Conservation (phyloP, 2,329 filamentous ascomycete species). For the Didymella pomorum region DNA sequence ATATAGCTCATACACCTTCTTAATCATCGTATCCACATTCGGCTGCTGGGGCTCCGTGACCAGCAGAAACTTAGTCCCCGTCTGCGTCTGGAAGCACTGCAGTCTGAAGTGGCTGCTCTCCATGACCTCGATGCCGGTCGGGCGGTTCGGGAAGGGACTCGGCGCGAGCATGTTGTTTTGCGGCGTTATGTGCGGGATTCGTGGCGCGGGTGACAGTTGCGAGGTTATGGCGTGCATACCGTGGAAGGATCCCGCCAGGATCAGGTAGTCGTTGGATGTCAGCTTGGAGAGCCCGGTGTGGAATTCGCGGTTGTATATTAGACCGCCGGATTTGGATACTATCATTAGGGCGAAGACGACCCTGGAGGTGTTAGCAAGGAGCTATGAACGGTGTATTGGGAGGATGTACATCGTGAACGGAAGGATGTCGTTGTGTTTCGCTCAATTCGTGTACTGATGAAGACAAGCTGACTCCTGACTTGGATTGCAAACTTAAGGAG, state of each 20-base stretch:
- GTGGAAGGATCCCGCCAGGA: constrained; percentile 96
- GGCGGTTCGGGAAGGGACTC: constrained; percentile 53
- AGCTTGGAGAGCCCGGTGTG: constrained; percentile 86
- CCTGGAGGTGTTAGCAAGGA: constrained; percentile 62
- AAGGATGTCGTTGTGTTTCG: neutral
- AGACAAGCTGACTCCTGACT: neutral
- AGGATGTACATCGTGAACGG: constrained; percentile 26
- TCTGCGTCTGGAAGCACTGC: constrained; percentile 94
- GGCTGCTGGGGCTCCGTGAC: constrained; percentile 91
- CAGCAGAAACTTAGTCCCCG: constrained; percentile 92
- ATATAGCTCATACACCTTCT: constrained; percentile 92
- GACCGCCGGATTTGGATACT: constrained; percentile 97
- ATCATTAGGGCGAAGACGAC: constrained; percentile 94
- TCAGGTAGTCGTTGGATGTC: constrained; percentile 93
- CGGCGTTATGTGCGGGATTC: constrained; percentile 33
- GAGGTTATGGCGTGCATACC: constrained; percentile 73
- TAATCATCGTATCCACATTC: constrained; percentile 84
- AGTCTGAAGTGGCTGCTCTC: constrained; percentile 94
- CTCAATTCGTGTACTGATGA: no score
- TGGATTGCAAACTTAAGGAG: neutral
- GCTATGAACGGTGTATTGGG: no score
- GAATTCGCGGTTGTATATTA: constrained; percentile 96
- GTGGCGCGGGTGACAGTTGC: constrained; percentile 49
- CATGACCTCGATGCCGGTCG: constrained; percentile 85
- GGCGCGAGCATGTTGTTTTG: constrained; percentile 29